Base-by-base conservation (phyloP, 2,329 filamentous ascomycete species). In the Neoarthrinium moseri region DNA sequence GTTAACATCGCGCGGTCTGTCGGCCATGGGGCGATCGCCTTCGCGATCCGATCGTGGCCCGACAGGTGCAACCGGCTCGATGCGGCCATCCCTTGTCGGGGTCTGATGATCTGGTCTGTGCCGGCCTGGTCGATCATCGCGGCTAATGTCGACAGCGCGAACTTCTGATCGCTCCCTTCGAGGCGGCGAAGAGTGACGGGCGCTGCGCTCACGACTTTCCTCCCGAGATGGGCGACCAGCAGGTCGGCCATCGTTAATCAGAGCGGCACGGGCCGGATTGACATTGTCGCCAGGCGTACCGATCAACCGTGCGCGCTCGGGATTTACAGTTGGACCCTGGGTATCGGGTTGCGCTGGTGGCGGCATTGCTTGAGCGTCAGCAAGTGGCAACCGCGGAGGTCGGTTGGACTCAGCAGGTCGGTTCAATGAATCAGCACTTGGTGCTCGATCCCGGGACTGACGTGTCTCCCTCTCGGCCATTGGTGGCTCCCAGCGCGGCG, bases 281-380 rank as follows among this genome's bases (percentile, higher is more conserved):
- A 78, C 61, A 10, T 68, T 57, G 3, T 71, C 67, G 30, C 58
- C 61, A 15, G 66, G 56, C 1, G 67, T 67, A 43, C 55, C 54
- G 12, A 80, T 71, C 5, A 78, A 62, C 7, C 76, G 71, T 23
- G 77, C 75, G 46, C 79, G 71, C 42, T 80, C 76, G 1, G 79
- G 77, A 49, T 81, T 81, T 55, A 81, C 75, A 7, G 67, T 65
- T 6, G 76, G 75, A 10, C 77, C 78, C 15, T 65, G 59, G 2
- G 55, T 12, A 8, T 64, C 59, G 4, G 51, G 47, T 23, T 63
- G 57, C 4, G 54, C 52, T 30, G 61, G 58, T 27, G 63, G 53
- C 2, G 58, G 50, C 29, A 65, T 52, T 10, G 64, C 53, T 12
- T 67, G 57, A n/a, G 63, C 43, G 23, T 61, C 50, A 8, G 51